These are phyloP conservation scores for Arabidopsis suecica DNA, from an alignment of 345 rosid genomes.

Conservation along the genomic window DNA sequence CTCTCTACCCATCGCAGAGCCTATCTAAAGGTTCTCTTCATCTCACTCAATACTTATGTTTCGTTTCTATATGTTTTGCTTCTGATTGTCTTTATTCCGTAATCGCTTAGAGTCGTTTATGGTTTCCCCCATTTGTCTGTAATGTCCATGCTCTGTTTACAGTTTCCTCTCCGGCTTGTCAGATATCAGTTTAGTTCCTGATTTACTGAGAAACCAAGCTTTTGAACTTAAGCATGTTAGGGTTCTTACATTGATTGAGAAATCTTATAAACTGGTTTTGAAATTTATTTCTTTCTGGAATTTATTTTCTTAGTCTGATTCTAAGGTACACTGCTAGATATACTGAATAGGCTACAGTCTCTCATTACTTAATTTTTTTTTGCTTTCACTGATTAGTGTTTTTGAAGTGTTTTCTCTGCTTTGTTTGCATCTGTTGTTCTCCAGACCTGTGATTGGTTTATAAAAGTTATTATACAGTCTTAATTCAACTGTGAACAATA, in stretches of 20 bases:
- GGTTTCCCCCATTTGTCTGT: background rate
- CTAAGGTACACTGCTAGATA: background rate
- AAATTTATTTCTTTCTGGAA: background rate
- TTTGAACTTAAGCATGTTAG: background rate
- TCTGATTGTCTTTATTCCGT: background rate
- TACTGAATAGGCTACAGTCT: background rate
- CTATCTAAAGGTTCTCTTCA: background rate
- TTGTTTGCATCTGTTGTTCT: background rate
- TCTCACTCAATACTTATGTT: background rate
- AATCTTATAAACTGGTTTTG: background rate
- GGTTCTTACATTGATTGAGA: background rate
- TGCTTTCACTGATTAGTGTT: background rate
- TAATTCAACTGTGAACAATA: background rate
- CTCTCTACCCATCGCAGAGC: background rate
- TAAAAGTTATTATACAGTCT: background rate
- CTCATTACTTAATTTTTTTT: background rate
- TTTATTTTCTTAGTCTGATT: background rate
- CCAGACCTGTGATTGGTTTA: background rate
- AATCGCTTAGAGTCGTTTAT: background rate
- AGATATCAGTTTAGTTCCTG: background rate
- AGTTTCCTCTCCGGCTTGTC: background rate
- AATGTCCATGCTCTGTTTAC: background rate
- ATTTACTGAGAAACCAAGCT: background rate
- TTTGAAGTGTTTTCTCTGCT: constrained; percentile 1
- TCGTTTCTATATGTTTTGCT: background rate